Conservation (phyloP, 768 basidiomycete genomes). For the Lentinula guzmanii region DNA sequence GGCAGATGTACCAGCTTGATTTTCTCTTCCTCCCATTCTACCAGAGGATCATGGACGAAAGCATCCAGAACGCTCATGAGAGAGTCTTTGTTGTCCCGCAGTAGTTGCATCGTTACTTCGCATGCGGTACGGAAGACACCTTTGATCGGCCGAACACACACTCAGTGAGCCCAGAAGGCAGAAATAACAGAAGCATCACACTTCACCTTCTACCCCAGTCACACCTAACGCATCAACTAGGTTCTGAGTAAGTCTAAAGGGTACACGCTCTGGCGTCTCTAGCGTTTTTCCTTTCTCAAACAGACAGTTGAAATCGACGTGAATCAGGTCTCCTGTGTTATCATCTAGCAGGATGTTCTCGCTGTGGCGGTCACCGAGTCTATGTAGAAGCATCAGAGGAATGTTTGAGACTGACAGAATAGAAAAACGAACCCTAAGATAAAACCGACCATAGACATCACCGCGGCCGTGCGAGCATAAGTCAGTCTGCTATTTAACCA, state of each 20-base stretch:
- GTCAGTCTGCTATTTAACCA: constrained; percentile 88
- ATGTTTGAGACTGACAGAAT: not conserved
- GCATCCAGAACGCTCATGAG: constrained; percentile 95
- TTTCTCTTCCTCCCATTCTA: constrained; percentile 90
- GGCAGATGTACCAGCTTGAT: constrained; percentile 45
- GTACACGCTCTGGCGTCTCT: constrained; percentile 86
- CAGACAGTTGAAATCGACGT: constrained; percentile 97
- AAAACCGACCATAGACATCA: constrained; percentile 98
- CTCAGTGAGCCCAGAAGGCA: not conserved
- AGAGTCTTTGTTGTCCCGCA: constrained; percentile 87
- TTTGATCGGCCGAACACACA: constrained; percentile 16
- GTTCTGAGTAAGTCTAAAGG: constrained; percentile 93
- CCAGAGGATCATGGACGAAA: constrained; percentile 93
- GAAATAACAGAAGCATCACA: not conserved
- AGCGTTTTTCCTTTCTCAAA: constrained; percentile 93
- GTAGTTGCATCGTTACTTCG: constrained; percentile 82
- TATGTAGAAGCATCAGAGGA: constrained; percentile 20
- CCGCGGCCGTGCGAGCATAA: constrained; percentile 87
- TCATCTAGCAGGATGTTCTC: constrained; percentile 94
- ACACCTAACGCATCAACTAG: constrained; percentile 89
- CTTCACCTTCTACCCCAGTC: constrained; percentile 81
- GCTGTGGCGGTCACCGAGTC: constrained; percentile 95
- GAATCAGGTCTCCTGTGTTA: constrained; percentile 85
- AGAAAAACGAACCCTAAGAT: constrained; percentile 75
- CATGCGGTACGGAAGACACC: constrained; percentile 89